Evolutionary conservation across 129 eudicot species (phyloP), one percentile per base, ranked within the genome.

Genomic region (Deinandra increscens): DNA sequence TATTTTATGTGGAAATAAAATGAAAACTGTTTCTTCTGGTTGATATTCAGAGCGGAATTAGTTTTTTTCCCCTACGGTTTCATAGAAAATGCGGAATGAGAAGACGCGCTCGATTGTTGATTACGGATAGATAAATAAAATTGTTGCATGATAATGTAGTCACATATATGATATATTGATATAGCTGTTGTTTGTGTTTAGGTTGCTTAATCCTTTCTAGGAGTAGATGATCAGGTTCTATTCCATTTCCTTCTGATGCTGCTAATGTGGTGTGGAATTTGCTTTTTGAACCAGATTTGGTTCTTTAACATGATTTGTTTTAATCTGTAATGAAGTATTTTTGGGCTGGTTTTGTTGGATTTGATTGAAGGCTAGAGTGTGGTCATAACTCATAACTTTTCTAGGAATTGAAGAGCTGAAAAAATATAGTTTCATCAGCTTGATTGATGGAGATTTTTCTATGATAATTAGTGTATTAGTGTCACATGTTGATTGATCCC

Each of bases 241-340:
- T 56, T 22, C 3, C 7, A 0, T 29, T 56, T 56, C 18, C 1
- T 26, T 4, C 9, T 12, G 18, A 56, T 29, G 8, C 9, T 26
- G 39, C 38, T 56, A 56, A 12, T 56, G 38, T n/a, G 13, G 39
- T 56, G 39, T 58, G 34, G 18, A 63, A 38, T 4, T 61, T 63
- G 31, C 15, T 9, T 49, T 63, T 18, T 1, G 36, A 68, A 33
- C 34, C 50, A 29, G 72, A 48, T 9, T n/a, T 59, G 43, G 42
- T 59, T 6, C 4, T 13, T 58, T 29, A 0, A 13, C 11, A 58
- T 29, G 22, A 59, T 59, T 5, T 48, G 60, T 9, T n/a, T 11
- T 31, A 29, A 67, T 29, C 39, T 10, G n/a, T 44, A 5, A 15
- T 67, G 72, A 67, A 67, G 9, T 66, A 31, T 43, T 61, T 36